Conservation (phyloP, 1,284 basidiomycete species). For the Fomes fomentarius region DNA sequence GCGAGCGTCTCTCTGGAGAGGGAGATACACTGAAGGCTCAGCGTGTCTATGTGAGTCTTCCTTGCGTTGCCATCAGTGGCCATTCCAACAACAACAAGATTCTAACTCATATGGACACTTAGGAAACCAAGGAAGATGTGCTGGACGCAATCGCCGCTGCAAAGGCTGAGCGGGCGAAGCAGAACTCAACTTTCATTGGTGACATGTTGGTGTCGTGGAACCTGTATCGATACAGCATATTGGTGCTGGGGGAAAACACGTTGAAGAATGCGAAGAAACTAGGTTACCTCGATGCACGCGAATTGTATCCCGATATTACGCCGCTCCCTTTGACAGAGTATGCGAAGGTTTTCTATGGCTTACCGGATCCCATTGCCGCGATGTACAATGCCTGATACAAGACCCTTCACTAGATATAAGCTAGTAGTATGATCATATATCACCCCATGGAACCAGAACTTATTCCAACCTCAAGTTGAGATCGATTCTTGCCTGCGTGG, state of each 20-base stretch:
- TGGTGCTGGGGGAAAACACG: slow-evolving; percentile 20
- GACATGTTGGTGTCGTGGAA: neutral
- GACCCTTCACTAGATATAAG: too few relatives aligned
- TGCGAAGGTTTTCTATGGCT: slow-evolving; percentile 13
- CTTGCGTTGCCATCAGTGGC: neutral
- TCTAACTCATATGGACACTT: neutral
- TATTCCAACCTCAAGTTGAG: too few relatives aligned
- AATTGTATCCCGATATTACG: slow-evolving; percentile 19
- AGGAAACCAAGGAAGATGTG: neutral
- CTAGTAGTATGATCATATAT: too few relatives aligned
- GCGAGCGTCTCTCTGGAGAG: slow-evolving; percentile 2
- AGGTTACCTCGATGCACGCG: slow-evolving; percentile 16
- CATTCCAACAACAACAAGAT: neutral
- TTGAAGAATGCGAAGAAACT: slow-evolving; percentile 16
- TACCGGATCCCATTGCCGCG: too few relatives aligned
- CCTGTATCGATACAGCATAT: slow-evolving; percentile 5
- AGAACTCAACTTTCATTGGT: neutral
- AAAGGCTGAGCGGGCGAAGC: neutral
- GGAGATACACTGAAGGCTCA: neutral
- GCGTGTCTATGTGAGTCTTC: neutral
- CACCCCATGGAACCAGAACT: too few relatives aligned
- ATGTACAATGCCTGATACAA: too few relatives aligned
- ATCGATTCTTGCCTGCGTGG: too few relatives aligned
- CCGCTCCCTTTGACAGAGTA: slow-evolving; percentile 11
- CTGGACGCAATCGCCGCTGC: neutral